Evolutionary conservation across 1,284 basidiomycete species (phyloP).

Genomic region (Heterobasidion occidentale): DNA sequence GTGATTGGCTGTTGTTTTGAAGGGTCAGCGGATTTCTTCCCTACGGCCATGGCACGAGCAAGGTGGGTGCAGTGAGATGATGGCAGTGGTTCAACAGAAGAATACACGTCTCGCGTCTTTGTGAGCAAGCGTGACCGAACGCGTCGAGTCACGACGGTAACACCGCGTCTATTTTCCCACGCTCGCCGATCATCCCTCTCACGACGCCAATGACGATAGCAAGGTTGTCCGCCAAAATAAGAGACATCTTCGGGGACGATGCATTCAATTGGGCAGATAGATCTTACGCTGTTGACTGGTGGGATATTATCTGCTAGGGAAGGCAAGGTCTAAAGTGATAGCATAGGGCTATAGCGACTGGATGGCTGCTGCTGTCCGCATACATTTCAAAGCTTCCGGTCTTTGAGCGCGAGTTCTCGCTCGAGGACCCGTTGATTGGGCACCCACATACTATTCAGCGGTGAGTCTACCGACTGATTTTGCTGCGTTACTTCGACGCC

Average conservation of each 20-base stretch:
- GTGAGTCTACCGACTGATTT: constrained; percentile 20
- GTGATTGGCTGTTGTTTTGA: constrained; percentile 9
- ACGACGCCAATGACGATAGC: background rate
- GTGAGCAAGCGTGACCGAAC: background rate
- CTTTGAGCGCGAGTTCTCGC: constrained; percentile 45
- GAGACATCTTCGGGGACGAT: constrained; percentile 24
- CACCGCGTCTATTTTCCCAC: background rate
- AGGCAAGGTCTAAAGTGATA: no score
- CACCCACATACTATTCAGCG: constrained; percentile 43
- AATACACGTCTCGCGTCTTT: background rate
- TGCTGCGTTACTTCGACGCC: background rate
- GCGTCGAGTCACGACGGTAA: background rate
- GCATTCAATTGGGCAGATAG: constrained; percentile 39
- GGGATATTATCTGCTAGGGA: no score
- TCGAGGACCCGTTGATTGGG: constrained; percentile 43
- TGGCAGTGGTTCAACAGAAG: background rate
- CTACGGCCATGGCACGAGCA: background rate
- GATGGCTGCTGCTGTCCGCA: background rate
- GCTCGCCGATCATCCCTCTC: background rate
- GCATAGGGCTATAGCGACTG: background rate
- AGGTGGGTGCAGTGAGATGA: background rate
- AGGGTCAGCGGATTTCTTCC: constrained; percentile 3
- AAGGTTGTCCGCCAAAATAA: background rate
- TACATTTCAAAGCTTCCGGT: constrained; percentile 26
- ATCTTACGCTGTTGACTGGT: constrained; percentile 31